These are phyloP conservation scores for Plasmodium vivax DNA, from an alignment of 169 alveolate genomes.

Conservation along the genomic window DNA sequence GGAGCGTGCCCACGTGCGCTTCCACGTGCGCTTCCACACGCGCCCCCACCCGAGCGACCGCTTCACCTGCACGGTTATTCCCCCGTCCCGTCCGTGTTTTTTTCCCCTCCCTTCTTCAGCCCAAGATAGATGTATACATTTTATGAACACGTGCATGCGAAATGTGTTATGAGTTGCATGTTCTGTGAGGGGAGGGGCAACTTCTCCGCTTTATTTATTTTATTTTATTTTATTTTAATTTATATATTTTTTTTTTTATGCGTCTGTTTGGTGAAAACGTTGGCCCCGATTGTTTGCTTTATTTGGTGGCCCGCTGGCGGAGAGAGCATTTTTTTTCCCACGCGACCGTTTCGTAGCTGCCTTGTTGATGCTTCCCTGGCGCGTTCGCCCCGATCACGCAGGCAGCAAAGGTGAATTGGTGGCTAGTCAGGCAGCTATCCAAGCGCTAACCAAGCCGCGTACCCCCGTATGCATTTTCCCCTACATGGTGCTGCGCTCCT, in stretches of 20 bases:
- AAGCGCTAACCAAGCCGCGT: background rate
- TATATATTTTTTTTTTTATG: background rate
- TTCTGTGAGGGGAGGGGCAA: background rate
- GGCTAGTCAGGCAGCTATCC: too few species aligned
- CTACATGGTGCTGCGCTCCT: background rate
- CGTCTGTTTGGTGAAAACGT: background rate
- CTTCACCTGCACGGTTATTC: background rate
- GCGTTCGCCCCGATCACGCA: background rate
- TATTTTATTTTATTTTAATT: too few species aligned
- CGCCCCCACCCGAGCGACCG: background rate
- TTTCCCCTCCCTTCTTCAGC: background rate
- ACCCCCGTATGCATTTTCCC: background rate
- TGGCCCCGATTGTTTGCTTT: conserved; percentile 15
- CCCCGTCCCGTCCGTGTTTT: background rate
- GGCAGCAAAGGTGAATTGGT: background rate
- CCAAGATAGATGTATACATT: conserved; percentile 9
- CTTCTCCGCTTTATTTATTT: background rate
- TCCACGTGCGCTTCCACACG: background rate
- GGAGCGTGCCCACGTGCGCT: background rate
- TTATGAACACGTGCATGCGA: background rate
- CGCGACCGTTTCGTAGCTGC: background rate
- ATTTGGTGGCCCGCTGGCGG: background rate
- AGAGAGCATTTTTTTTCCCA: background rate
- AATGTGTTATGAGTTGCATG: background rate
- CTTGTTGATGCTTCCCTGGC: background rate